phyloP scores from a whole-genome alignment of 1,284 basidiomycete genomes.

The Leccinum solheimii region DNA sequence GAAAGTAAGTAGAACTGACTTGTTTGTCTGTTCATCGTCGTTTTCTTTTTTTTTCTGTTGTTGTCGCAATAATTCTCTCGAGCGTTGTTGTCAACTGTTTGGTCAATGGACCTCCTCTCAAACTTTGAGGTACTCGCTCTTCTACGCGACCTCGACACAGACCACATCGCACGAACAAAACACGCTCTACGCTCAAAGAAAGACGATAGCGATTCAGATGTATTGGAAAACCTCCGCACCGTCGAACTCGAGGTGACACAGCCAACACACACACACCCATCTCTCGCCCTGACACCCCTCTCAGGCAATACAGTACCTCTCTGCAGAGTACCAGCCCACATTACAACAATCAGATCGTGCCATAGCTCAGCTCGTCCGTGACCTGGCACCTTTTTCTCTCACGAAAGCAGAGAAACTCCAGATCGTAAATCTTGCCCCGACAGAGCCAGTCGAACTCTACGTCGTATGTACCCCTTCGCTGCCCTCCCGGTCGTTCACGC shows the following conservation, averaged over 20 bases:
- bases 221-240: slow-evolving; percentile 82
- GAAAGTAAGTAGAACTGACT: too few species aligned
- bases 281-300: not conserved
- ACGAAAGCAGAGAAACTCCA: slow-evolving; percentile 93
- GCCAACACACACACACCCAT: not conserved
- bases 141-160: slow-evolving; percentile 74
- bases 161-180: slow-evolving; percentile 66
- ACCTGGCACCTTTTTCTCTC: slow-evolving; percentile 67
- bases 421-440: slow-evolving; percentile 86
- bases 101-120: slow-evolving; percentile 56
- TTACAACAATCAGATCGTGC: slow-evolving; percentile 63
- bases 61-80: not conserved
- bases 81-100: slow-evolving; percentile 34
- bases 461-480: slow-evolving; percentile 60
- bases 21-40: slow-evolving; percentile 28
- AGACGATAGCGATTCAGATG: slow-evolving; percentile 59
- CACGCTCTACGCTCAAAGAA: slow-evolving; percentile 68
- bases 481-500: not conserved
- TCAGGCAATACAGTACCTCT: slow-evolving; percentile 82
- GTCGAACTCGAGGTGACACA: slow-evolving; percentile 79
- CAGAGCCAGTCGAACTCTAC: slow-evolving; percentile 82
- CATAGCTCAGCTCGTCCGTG: slow-evolving; percentile 66
- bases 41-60: slow-evolving; percentile 18
- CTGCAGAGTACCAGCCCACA: slow-evolving; percentile 71
- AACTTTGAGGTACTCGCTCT: slow-evolving; percentile 86